phyloP scores from a whole-genome alignment of 176 grass and related monocot genomes.

The Luzula sylvatica region DNA sequence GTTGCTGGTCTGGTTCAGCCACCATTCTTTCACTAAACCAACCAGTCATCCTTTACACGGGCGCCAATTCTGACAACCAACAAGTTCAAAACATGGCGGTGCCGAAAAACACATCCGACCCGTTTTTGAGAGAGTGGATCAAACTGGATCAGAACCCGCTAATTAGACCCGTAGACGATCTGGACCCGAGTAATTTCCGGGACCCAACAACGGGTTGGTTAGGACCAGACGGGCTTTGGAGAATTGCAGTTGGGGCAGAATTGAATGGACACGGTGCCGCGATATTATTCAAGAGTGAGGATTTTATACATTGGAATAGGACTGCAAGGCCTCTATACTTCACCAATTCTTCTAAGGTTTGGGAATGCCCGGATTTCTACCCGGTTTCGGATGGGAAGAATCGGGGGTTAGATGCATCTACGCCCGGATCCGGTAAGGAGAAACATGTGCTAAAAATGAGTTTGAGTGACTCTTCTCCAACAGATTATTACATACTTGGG shows the following conservation, averaged over 20 bases:
- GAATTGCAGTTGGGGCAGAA: constrained; percentile 51
- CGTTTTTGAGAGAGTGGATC: constrained; percentile 63
- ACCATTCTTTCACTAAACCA: constrained; percentile 33
- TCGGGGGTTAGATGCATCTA: constrained; percentile 36
- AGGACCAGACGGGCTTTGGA: constrained; percentile 53
- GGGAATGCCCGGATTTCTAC: constrained; percentile 78
- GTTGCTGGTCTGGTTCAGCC: constrained; percentile 82
- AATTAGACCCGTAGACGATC: constrained; percentile 35
- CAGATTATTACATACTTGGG: constrained; percentile 68
- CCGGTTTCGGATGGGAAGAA: constrained; percentile 25
- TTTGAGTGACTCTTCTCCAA: constrained; percentile 5
- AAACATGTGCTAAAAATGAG: constrained; percentile 86
- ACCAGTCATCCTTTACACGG: constrained; percentile 68
- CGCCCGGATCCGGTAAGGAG: constrained; percentile 24
- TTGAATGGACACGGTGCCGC: constrained; percentile 36
- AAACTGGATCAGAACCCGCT: constrained; percentile 56
- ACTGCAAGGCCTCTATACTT: constrained; percentile 39
- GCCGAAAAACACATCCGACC: constrained; percentile 66
- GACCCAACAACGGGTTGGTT: constrained; percentile 91
- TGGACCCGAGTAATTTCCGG: constrained; percentile 47
- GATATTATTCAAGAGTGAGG: constrained; percentile 50
- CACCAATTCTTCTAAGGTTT: constrained; percentile 43
- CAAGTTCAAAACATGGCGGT: constrained; percentile 66
- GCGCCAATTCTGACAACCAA: constrained; percentile 36
- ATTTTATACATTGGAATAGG: constrained; percentile 53